Evolutionary conservation across 2,329 filamentous ascomycete genomes (phyloP).

Genomic region (Celoporthe dispersa): DNA sequence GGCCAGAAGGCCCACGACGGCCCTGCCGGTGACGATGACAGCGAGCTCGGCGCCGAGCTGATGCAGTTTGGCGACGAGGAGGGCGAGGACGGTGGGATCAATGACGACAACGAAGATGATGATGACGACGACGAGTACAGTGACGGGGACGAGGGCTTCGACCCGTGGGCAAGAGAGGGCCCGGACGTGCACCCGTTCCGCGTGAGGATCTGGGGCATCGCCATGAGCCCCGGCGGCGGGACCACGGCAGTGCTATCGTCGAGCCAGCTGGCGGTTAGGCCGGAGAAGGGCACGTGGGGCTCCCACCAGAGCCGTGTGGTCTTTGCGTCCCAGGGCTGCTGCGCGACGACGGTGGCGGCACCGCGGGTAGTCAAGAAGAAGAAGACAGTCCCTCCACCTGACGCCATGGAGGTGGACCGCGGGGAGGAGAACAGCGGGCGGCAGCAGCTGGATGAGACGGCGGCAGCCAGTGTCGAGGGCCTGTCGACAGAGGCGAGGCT

Average conservation of each 20-base stretch:
- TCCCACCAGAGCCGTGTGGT: conserved; percentile 44
- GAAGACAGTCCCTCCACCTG: not conserved
- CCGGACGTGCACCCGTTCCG: conserved; percentile 54
- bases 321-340: conserved; percentile 39
- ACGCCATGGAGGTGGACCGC: conserved; percentile 8
- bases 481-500: conserved; percentile 59
- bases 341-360: not conserved
- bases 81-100: conserved; percentile 35
- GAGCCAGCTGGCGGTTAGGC: conserved; percentile 52
- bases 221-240: conserved; percentile 55
- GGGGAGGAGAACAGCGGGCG: too few species aligned
- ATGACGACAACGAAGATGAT: conserved; percentile 34
- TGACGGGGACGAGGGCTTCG: conserved; percentile 37
- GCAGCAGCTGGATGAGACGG: conserved; percentile 14
- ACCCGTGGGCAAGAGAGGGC: conserved; percentile 36
- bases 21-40: conserved; percentile 35
- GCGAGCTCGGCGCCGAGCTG: conserved; percentile 34
- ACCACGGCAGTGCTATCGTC: conserved; percentile 56
- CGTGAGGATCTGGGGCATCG: conserved; percentile 58
- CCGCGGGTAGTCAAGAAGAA: not conserved
- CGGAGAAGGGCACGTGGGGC: conserved; percentile 47
- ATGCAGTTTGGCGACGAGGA: conserved; percentile 26
- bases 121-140: conserved; percentile 41
- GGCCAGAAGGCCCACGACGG: conserved; percentile 46
- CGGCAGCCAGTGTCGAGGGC: conserved; percentile 26